Evolutionary conservation across 768 basidiomycete genomes (phyloP), one percentile per base, ranked within the genome.

Genomic region (Amyloporia xantha): DNA sequence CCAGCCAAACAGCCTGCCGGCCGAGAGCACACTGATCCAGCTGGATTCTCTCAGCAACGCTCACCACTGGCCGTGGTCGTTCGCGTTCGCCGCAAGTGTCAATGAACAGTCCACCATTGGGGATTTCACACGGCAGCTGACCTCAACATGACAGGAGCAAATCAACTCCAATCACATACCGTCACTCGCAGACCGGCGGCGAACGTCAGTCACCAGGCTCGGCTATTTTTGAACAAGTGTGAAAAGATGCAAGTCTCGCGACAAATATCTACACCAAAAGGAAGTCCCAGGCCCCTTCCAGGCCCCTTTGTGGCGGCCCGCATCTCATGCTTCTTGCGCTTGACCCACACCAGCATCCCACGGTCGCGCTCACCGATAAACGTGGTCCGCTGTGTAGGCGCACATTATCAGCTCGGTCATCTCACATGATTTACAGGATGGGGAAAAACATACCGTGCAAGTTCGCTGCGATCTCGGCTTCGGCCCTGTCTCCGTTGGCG

Each of bases 391-490:
- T 90, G 63, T 25, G 52, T 53, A 50, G 54, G 53, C 64, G 52
- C 24, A 30, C 41, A 25, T 13, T 24, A 51, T 61, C 46, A 61
- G 53, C 36, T 19, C 37, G 21, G 52, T n/a, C 27, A 36, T 41
- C 17, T 25, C 44, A 24, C 35, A 28, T 24, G 27, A 44, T 35
- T n/a, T 21, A 38, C 33, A 41, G 15, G 27, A 44, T 41, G 25
- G 30, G 53, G 37, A 39, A 26, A 23, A 44, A 47, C 44, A 46
- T 63, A 90, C 88, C 72, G 61, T 89, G 75, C 54, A 92, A 69
- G 68, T 98, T 97, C 40, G 96, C 94, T 48, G 94, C 94, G 60
- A 99, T 91, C 71, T 98, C 96, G 23, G 94, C 91, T 68, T 99
- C 96, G 49, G 92, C 91, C 58, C 90, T 73, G 71, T 98, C 96